These are phyloP conservation scores for Cyberlindnera meyerae DNA, from an alignment of 805 yeast genomes.

Conservation along the genomic window DNA sequence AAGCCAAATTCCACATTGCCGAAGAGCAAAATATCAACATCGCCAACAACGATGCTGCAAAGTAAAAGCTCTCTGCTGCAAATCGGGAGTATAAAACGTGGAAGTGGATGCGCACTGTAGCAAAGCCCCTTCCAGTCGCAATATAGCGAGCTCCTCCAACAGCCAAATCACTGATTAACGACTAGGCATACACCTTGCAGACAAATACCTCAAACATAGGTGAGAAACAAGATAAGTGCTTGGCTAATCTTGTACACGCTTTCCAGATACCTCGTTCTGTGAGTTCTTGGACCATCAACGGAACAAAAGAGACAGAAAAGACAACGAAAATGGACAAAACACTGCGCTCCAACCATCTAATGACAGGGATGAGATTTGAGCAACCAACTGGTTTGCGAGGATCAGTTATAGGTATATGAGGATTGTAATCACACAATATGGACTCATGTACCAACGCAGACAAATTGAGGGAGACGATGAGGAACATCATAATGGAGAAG, in stretches of 20 bases:
- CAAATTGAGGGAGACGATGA: constrained; percentile 54
- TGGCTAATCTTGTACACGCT: constrained; percentile 55
- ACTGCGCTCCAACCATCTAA: constrained; percentile 70
- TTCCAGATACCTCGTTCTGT: constrained; percentile 73
- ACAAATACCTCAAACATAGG: constrained; percentile 79
- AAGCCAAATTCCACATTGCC: constrained; percentile 56
- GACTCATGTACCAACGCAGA: constrained; percentile 61
- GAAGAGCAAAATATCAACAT: constrained; percentile 53
- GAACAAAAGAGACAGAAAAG: constrained; percentile 69
- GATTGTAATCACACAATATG: constrained; percentile 55
- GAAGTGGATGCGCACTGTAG: constrained; percentile 67
- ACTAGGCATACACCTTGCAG: constrained; percentile 69
- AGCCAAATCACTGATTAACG: constrained; percentile 61
- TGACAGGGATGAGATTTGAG: constrained; percentile 61
- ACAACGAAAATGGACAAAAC: constrained; percentile 70
- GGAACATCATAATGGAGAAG: constrained; percentile 59
- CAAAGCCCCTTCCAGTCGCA: constrained; percentile 80
- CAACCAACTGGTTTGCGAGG: constrained; percentile 65
- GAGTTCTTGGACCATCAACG: constrained; percentile 70
- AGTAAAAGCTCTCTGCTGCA: constrained; percentile 61
- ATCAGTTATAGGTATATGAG: constrained; percentile 55
- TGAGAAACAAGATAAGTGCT: constrained; percentile 66
- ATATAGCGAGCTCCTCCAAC: constrained; percentile 81
- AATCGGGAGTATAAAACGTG: constrained; percentile 62
- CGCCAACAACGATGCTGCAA: constrained; percentile 50